Percentiles rank a stretch among this genome's conserved stretches.
phyloP scores from a whole-genome alignment of 768 basidiomycete genomes.

The Lactarius deliciosus region DNA sequence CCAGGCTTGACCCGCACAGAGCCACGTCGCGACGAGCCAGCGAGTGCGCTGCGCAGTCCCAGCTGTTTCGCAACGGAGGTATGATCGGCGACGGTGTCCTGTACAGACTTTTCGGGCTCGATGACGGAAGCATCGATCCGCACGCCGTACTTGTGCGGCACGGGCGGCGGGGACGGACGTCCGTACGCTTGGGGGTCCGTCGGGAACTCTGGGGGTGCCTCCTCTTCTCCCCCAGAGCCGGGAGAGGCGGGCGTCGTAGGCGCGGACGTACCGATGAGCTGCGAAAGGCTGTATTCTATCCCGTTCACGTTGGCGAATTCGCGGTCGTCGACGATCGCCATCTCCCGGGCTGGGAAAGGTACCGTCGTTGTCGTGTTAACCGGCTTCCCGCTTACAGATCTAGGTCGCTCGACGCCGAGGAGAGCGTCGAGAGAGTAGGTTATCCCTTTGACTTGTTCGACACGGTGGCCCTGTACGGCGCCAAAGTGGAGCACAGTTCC shows the following conservation, averaged over 20 bases:
- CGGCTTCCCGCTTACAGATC: constrained; percentile 39
- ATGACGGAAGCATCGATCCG: constrained; percentile 76
- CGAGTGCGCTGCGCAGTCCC: constrained; percentile 51
- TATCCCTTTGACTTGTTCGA: constrained; percentile 97
- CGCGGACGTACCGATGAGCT: constrained; percentile 66
- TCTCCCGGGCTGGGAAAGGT: constrained; percentile 46
- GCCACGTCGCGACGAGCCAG: constrained; percentile 37
- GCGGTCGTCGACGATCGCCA: constrained; percentile 71
- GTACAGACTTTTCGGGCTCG: constrained; percentile 48
- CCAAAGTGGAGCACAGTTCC: constrained; percentile 93
- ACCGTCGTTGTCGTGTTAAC: constrained; percentile 33
- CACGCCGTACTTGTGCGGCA: constrained; percentile 56
- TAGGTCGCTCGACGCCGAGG: constrained; percentile 67
- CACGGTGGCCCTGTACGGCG: constrained; percentile 68
- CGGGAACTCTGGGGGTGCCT: constrained; percentile 27
- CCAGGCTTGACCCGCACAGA: constrained; percentile 59
- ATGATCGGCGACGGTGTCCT: constrained; percentile 64
- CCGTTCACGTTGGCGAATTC: constrained; percentile 97
- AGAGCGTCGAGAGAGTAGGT: constrained; percentile 95
- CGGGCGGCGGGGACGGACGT: constrained; percentile 34
- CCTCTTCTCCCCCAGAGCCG: constrained; percentile 32
- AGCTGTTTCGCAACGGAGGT: constrained; percentile 71
- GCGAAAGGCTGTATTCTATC: constrained; percentile 90
- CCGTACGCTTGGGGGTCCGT: constrained; percentile 24
- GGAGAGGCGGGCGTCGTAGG: constrained; percentile 40